phyloP scores from a whole-genome alignment of 2,329 filamentous ascomycete genomes.

The Exophiala phaeomuriformis region DNA sequence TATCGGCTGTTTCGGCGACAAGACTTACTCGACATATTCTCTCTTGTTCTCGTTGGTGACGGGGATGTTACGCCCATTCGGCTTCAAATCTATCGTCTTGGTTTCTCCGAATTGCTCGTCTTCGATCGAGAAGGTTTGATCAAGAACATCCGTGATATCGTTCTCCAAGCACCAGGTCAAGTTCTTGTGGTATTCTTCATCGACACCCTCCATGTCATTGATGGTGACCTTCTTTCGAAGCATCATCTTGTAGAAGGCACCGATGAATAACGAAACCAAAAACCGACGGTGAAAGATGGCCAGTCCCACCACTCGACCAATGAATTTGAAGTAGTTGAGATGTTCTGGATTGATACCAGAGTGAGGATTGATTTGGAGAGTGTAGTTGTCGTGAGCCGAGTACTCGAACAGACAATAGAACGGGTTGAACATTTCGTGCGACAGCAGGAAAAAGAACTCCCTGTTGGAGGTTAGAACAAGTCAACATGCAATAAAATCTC shows the following conservation, averaged over 20 bases:
- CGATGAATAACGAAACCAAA: conserved; percentile 97
- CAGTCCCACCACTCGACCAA: conserved; percentile 89
- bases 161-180: conserved; percentile 97
- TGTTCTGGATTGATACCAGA: conserved; percentile 99
- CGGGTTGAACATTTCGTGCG: conserved; percentile 99
- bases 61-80: conserved; percentile 80
- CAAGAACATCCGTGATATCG: conserved; percentile 88
- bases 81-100: conserved; percentile 88
- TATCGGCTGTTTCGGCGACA: neutral
- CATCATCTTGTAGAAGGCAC: conserved; percentile 99
- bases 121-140: conserved; percentile 93
- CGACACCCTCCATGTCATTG: conserved; percentile 97
- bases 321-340: conserved; percentile 99
- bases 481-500: neutral
- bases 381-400: conserved; percentile 99
- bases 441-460: conserved; percentile 99
- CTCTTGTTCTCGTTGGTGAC: conserved; percentile 99
- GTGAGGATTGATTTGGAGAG: conserved; percentile 97
- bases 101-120: conserved; percentile 95
- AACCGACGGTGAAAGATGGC: conserved; percentile 98
- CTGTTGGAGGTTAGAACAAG: conserved; percentile 35
- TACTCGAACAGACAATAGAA: conserved; percentile 99
- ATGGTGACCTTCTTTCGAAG: conserved; percentile 84
- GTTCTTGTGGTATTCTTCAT: conserved; percentile 94
- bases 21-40: conserved; percentile 82